Conservation (phyloP, 306 rosid genomes). For the Neltuma alba region DNA sequence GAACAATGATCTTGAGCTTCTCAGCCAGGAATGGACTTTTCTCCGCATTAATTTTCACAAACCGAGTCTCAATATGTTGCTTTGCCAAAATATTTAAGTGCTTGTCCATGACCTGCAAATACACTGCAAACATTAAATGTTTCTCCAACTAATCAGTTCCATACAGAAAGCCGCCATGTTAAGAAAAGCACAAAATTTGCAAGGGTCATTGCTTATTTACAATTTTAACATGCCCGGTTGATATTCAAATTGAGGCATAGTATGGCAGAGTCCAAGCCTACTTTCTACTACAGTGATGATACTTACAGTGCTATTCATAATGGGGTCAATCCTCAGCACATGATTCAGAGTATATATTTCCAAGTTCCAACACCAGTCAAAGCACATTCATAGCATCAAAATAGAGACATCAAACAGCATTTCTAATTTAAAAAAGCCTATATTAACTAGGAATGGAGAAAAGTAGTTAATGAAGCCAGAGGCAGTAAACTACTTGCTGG, state of each 20-base stretch:
- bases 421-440: neutral
- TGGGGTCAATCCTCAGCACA: neutral
- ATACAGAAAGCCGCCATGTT: neutral
- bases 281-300: neutral
- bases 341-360: neutral
- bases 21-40: constrained; percentile 95
- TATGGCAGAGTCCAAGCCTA: neutral
- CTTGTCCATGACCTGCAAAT: constrained; percentile 88
- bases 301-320: neutral
- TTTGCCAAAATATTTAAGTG: constrained; percentile 79
- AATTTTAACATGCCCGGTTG: neutral
- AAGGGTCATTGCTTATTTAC: neutral
- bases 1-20: constrained; percentile 86
- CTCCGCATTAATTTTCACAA: constrained; percentile 83
- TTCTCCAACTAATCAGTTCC: constrained; percentile 26
- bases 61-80: constrained; percentile 91
- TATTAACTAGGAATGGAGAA: neutral
- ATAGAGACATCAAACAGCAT: neutral
- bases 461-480: neutral
- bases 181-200: neutral
- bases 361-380: neutral
- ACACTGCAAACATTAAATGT: constrained; percentile 31
- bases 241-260: constrained; percentile 6
- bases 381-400: neutral
- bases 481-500: neutral